A percentile compares a stretch with the other conserved stretches of the same genome.
phyloP scores from a whole-genome alignment of 129 eudicot genomes.

The Helianthus annuus region DNA sequence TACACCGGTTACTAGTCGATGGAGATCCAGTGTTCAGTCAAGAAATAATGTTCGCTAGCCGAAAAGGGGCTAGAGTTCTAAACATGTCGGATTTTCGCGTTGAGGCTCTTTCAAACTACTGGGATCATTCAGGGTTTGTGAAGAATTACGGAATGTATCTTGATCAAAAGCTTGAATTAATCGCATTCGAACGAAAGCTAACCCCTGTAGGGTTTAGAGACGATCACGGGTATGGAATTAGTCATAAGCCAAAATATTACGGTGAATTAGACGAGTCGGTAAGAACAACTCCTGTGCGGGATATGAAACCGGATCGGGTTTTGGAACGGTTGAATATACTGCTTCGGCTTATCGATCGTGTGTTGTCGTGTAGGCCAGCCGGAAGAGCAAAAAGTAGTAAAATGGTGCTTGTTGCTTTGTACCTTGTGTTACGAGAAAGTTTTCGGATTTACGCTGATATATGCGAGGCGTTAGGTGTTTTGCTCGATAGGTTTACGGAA shows the following conservation, averaged over 20 bases:
- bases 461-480: conserved; percentile 55
- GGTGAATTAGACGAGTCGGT: conserved; percentile 52
- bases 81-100: conserved; percentile 77
- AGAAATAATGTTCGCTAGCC: conserved; percentile 56
- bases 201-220: conserved; percentile 44
- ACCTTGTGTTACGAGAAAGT: conserved; percentile 62
- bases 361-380: conserved; percentile 61
- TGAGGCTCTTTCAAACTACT: conserved; percentile 68
- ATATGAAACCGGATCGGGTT: conserved; percentile 57
- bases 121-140: conserved; percentile 83
- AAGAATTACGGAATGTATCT: conserved; percentile 63
- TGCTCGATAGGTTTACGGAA: conserved; percentile 54
- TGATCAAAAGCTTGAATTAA: conserved; percentile 68
- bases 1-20: conserved; percentile 56
- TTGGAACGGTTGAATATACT: conserved; percentile 59
- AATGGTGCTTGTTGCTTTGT: conserved; percentile 61
- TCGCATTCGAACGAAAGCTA: conserved; percentile 54
- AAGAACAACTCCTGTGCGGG: conserved; percentile 50
- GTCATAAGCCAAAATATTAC: conserved; percentile 43
- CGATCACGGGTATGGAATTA: conserved; percentile 48
- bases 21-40: conserved; percentile 57
- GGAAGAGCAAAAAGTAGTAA: conserved; percentile 66
- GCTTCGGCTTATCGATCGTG: conserved; percentile 63
- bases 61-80: conserved; percentile 60
- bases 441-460: conserved; percentile 66